A percentile compares a stretch with the other conserved stretches of the same genome.
Evolutionary conservation across 140 eudicot species (phyloP).

Genomic region (Anethum foeniculum): DNA sequence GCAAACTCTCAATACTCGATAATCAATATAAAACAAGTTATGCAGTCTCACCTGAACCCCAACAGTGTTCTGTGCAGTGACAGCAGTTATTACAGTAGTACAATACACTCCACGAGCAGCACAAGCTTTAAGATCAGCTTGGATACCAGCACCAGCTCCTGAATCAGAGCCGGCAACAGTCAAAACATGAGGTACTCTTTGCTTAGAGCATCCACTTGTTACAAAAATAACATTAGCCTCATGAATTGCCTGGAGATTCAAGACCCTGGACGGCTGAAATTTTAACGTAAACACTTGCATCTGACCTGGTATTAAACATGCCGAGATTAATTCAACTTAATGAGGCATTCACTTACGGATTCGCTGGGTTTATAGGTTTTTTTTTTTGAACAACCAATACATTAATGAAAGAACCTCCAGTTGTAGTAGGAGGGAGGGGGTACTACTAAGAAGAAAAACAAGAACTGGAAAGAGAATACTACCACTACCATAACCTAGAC

Average conservation of each 20-base stretch:
- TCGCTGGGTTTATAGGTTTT: not conserved
- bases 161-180: conserved; percentile 99
- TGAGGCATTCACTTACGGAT: not conserved
- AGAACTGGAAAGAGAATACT: too few relatives aligned
- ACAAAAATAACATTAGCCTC: conserved; percentile 22
- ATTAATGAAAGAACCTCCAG: too few relatives aligned
- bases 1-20: not conserved
- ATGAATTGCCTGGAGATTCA: conserved; percentile 40
- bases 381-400: too few relatives aligned
- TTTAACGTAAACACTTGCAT: conserved; percentile 21
- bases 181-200: conserved; percentile 60
- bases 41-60: conserved; percentile 74
- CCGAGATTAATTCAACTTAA: conserved; percentile 15
- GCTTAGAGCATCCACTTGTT: conserved; percentile 20
- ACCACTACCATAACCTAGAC: too few relatives aligned
- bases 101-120: conserved; percentile 95
- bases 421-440: too few relatives aligned
- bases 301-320: conserved; percentile 18
- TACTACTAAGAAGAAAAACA: too few relatives aligned
- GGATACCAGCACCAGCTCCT: conserved; percentile 97
- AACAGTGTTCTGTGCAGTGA: conserved; percentile 89
- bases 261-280: conserved; percentile 21
- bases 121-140: conserved; percentile 90
- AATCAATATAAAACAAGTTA: not conserved
- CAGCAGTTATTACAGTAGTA: conserved; percentile 87